These are phyloP conservation scores for Amanita exitialis DNA, from an alignment of 768 basidiomycete genomes.

Conservation along the genomic window DNA sequence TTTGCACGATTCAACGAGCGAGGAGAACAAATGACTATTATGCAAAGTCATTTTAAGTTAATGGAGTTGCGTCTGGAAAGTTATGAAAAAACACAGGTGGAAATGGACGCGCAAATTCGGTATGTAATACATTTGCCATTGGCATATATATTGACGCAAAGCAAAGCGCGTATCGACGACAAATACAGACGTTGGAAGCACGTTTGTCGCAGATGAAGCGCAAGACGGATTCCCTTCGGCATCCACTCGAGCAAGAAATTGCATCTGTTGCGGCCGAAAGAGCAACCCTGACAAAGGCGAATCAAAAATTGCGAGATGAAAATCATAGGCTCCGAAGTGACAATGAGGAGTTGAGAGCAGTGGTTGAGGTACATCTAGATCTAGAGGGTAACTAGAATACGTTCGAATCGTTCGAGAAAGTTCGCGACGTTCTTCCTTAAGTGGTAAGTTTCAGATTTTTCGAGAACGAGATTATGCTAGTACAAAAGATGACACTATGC, in stretches of 20 bases:
- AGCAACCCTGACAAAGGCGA: constrained; percentile 33
- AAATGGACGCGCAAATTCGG: constrained; percentile 52
- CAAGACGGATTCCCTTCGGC: constrained; percentile 24
- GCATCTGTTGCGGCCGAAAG: constrained; percentile 37
- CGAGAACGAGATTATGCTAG: constrained; percentile 31
- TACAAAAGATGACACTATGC: constrained; percentile 25
- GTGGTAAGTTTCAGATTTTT: constrained; percentile 39
- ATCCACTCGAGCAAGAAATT: constrained; percentile 29
- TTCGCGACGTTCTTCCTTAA: constrained; percentile 28
- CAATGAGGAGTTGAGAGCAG: constrained; percentile 54
- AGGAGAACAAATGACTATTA: constrained; percentile 42
- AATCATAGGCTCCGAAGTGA: constrained; percentile 38
- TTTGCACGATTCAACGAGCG: constrained; percentile 61
- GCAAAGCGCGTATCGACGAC: constrained; percentile 43
- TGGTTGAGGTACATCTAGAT: constrained; percentile 59
- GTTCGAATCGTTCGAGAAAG: constrained; percentile 25
- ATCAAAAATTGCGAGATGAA: constrained; percentile 44
- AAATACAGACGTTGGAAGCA: constrained; percentile 54
- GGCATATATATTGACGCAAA: background rate
- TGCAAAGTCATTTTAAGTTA: constrained; percentile 52
- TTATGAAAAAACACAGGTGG: constrained; percentile 39
- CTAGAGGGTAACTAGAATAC: constrained; percentile 25
- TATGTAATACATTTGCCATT: too few species aligned
- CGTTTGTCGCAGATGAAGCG: constrained; percentile 37
- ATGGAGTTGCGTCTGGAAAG: constrained; percentile 57